A percentile compares a stretch with the other conserved stretches of the same genome.
These are phyloP conservation scores for Cylindrotheca fusiformis DNA, from an alignment of 108 stramenopile species.

Conservation along the genomic window DNA sequence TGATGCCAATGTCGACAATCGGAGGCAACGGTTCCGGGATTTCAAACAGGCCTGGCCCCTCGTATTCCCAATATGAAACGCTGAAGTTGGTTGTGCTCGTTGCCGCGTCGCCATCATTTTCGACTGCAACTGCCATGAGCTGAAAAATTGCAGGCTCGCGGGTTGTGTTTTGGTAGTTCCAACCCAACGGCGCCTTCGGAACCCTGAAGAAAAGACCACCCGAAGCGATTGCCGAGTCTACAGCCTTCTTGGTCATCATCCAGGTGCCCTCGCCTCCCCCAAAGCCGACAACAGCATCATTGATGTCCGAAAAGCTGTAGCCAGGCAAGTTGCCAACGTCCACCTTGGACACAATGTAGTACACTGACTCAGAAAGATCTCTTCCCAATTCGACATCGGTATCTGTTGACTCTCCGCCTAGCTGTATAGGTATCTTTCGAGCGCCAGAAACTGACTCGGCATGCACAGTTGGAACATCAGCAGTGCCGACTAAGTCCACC, in stretches of 20 bases:
- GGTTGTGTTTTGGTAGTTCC: too few species aligned
- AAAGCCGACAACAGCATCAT: constrained; percentile 7
- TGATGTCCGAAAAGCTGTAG: not conserved
- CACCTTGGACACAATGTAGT: not conserved
- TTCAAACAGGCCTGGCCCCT: not conserved
- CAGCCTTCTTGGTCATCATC: not conserved
- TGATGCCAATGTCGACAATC: not conserved
- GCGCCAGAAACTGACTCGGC: not conserved
- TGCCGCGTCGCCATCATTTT: constrained; percentile 1
- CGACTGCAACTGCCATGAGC: constrained; percentile 3
- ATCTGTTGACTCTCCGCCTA: constrained; percentile 7
- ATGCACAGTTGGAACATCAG: constrained; percentile 5
- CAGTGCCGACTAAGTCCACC: constrained; percentile 1
- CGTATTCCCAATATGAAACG: not conserved
- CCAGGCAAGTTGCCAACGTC: not conserved
- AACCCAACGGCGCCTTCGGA: too few species aligned
- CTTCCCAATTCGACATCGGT: constrained; percentile 4
- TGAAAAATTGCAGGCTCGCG: not conserved
- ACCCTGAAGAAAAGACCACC: constrained; percentile 1
- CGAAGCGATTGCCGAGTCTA: not conserved
- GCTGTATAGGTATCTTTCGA: not conserved
- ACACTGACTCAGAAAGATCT: not conserved
- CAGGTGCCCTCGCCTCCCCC: constrained; percentile 6
- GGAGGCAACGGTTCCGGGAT: constrained; percentile 4
- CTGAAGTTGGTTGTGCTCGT: not conserved